phyloP scores from a whole-genome alignment of 345 rosid species.

The Litchi chinensis region DNA sequence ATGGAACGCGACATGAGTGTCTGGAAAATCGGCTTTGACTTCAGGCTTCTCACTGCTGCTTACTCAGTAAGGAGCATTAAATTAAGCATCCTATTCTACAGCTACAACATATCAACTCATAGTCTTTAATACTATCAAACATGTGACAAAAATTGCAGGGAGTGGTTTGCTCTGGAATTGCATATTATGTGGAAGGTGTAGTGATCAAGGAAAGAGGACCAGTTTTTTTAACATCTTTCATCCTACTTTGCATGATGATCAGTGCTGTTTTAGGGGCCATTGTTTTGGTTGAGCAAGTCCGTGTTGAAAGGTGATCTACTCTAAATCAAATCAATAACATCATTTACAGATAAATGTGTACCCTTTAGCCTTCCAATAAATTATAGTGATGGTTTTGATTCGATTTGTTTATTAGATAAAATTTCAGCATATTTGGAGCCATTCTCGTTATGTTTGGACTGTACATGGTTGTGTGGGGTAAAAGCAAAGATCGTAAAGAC shows the following conservation, averaged over 20 bases:
- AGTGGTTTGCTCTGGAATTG: constrained; percentile 84
- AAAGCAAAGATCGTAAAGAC: constrained; percentile 56
- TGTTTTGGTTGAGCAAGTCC: constrained; percentile 65
- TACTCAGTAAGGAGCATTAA: constrained; percentile 59
- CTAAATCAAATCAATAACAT: too few relatives aligned
- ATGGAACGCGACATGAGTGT: constrained; percentile 69
- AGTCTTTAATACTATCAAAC: not conserved
- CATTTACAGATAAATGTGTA: not conserved
- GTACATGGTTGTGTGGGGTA: constrained; percentile 90
- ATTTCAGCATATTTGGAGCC: constrained; percentile 77
- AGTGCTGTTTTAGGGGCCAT: constrained; percentile 69
- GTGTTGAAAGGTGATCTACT: constrained; percentile 70
- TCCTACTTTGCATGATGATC: constrained; percentile 87
- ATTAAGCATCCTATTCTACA: not conserved
- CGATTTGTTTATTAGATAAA: not conserved
- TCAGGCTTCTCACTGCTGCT: constrained; percentile 70
- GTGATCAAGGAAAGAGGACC: constrained; percentile 75
- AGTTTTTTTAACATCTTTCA: constrained; percentile 78
- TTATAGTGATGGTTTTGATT: not conserved
- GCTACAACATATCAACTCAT: too few relatives aligned
- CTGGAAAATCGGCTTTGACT: constrained; percentile 79
- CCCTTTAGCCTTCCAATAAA: not conserved
- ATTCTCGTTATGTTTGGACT: constrained; percentile 70
- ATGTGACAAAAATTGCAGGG: constrained; percentile 47
- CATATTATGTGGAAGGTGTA: constrained; percentile 77